These are phyloP conservation scores for Baeospora myosura DNA, from an alignment of 1,284 basidiomycete species.

Conservation along the genomic window DNA sequence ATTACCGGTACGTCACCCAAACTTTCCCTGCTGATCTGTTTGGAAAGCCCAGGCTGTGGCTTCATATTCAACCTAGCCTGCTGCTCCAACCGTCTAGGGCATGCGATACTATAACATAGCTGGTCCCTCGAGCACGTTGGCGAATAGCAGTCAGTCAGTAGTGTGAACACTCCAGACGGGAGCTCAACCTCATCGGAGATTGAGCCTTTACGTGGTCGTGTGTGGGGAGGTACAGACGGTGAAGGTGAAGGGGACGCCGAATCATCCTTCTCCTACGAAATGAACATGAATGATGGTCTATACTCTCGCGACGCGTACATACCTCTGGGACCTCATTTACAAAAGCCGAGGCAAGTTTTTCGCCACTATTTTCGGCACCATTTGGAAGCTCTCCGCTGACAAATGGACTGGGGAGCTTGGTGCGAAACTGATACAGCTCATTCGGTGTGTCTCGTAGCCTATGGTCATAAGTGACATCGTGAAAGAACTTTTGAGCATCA, in stretches of 20 bases:
- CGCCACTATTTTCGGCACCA: constrained; percentile 22
- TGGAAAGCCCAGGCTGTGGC: constrained; percentile 81
- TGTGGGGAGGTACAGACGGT: constrained; percentile 24
- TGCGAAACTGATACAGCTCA: constrained; percentile 92
- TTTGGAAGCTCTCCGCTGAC: constrained; percentile 65
- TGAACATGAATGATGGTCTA: constrained; percentile 23
- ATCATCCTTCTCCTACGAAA: constrained; percentile 21
- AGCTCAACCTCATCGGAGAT: constrained; percentile 62
- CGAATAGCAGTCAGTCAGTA: constrained; percentile 96
- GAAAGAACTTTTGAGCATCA: constrained; percentile 98
- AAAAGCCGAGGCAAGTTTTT: constrained; percentile 1
- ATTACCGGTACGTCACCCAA: constrained; percentile 73
- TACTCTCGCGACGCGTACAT: constrained; percentile 28
- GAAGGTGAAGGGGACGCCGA: constrained; percentile 35
- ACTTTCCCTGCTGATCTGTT: constrained; percentile 77
- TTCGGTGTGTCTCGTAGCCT: constrained; percentile 82
- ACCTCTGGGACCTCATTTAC: constrained; percentile 10
- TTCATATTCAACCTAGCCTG: constrained; percentile 91
- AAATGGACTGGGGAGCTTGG: constrained; percentile 68
- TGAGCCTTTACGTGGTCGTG: constrained; percentile 36
- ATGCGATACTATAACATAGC: constrained; percentile 95
- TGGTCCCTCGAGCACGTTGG: constrained; percentile 92
- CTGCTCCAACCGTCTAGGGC: constrained; percentile 90
- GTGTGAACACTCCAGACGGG: constrained; percentile 93
- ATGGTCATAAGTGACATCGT: constrained; percentile 99